Conservation (phyloP, 2,329 filamentous ascomycete species). For the Pseudocercospora eumusae region DNA sequence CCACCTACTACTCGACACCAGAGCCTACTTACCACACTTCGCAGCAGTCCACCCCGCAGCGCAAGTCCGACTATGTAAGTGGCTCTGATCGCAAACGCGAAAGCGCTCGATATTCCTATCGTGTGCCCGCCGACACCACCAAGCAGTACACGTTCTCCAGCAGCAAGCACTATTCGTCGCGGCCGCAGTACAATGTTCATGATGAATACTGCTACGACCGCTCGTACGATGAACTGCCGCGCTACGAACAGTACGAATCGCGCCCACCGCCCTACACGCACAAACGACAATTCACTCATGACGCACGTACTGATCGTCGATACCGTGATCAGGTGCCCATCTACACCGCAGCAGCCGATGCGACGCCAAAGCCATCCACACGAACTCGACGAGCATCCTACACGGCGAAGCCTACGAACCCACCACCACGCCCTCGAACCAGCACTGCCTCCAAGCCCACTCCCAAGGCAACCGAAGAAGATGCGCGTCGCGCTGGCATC, state of each 20-base stretch:
- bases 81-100: conserved; percentile 51
- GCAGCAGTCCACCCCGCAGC: conserved; percentile 53
- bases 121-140: conserved; percentile 50
- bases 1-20: conserved; percentile 29
- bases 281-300: conserved; percentile 55
- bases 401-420: conserved; percentile 57
- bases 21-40: conserved; percentile 44
- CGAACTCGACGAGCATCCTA: conserved; percentile 45
- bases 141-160: conserved; percentile 39
- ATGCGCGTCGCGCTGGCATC: conserved; percentile 66
- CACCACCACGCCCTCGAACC: conserved; percentile 47
- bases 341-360: conserved; percentile 43
- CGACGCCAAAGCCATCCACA: conserved; percentile 38
- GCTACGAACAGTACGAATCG: conserved; percentile 44
- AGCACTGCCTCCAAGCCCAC: conserved; percentile 43
- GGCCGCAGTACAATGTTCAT: conserved; percentile 45
- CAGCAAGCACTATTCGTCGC: conserved; percentile 54
- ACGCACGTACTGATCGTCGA: conserved; percentile 53
- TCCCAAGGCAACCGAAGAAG: conserved; percentile 63
- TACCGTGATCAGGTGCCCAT: conserved; percentile 53
- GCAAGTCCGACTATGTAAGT: conserved; percentile 67
- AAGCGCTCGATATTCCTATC: conserved; percentile 52
- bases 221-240: conserved; percentile 47
- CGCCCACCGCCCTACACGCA: conserved; percentile 49
- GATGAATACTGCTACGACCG: conserved; percentile 59